Percentiles rank a stretch among this genome's conserved stretches.
Evolutionary conservation across 2,329 filamentous ascomycete species (phyloP).

Genomic region (Macrophomina pseudophaseolina): DNA sequence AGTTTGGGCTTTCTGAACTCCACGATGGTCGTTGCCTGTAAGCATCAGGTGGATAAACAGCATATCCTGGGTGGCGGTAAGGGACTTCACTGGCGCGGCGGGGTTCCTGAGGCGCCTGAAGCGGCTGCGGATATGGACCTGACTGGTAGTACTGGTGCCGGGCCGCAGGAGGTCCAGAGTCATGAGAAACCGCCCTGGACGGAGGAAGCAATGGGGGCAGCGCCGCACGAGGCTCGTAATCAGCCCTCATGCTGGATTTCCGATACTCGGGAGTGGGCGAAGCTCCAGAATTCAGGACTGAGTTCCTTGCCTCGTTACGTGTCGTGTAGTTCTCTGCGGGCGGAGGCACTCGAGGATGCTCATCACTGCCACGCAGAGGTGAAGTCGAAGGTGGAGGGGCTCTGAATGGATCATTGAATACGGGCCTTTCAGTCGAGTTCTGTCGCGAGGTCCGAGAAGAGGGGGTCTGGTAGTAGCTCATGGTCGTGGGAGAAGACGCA

Average conservation of each 20-base stretch:
- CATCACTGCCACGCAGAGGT: slow-evolving; percentile 1
- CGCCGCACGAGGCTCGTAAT: slow-evolving; percentile 12
- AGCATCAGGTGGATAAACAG: background rate
- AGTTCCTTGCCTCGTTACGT: background rate
- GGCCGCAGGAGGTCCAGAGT: background rate
- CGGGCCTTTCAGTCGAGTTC: background rate
- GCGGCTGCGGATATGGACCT: background rate
- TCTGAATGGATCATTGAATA: slow-evolving; percentile 20
- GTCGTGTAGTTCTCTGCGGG: background rate
- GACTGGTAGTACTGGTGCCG: background rate
- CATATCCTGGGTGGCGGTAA: background rate
- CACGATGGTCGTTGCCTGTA: background rate
- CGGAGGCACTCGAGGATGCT: slow-evolving; percentile 34
- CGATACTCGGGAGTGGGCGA: background rate
- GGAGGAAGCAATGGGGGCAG: background rate
- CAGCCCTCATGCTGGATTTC: background rate
- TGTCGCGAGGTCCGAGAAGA: background rate
- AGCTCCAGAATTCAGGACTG: background rate
- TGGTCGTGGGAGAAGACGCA: background rate
- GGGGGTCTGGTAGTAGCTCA: background rate
- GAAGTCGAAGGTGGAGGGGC: slow-evolving; percentile 4
- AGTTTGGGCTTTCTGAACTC: background rate
- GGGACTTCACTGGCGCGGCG: background rate
- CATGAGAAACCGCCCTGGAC: background rate
- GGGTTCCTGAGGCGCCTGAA: background rate